phyloP scores from a whole-genome alignment of 2,329 filamentous ascomycete genomes.

The Fusarium sp. region DNA sequence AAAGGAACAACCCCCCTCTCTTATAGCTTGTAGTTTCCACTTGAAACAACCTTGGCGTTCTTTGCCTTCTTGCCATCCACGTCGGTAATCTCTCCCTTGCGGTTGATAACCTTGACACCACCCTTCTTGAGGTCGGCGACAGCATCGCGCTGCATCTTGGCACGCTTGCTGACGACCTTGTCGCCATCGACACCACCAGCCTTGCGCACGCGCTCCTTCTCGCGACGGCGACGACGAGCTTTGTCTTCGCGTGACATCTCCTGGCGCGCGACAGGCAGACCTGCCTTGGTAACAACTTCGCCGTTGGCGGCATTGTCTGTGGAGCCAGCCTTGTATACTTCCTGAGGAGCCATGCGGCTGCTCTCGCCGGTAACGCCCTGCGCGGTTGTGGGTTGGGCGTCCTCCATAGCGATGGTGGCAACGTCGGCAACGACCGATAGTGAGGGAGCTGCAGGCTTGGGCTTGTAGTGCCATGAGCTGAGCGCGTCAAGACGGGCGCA shows the following conservation, averaged over 20 bases:
- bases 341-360: conserved; percentile 89
- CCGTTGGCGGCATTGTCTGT: conserved; percentile 71
- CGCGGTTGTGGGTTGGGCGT: conserved; percentile 87
- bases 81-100: conserved; percentile 86
- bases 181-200: conserved; percentile 60
- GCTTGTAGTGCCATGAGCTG: conserved; percentile 95
- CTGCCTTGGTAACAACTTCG: conserved; percentile 82
- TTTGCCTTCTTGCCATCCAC: conserved; percentile 82
- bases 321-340: conserved; percentile 83
- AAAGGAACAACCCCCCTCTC: conserved; percentile 2
- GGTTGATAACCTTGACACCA: conserved; percentile 90
- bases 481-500: conserved; percentile 85
- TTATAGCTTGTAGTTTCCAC: conserved; percentile 72
- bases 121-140: conserved; percentile 81
- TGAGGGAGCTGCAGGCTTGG: conserved; percentile 82
- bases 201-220: conserved; percentile 87
- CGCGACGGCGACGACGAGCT: conserved; percentile 76
- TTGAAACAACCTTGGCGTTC: conserved; percentile 61
- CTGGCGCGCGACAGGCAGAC: conserved; percentile 80
- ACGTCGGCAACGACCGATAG: conserved; percentile 91
- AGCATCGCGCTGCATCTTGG: conserved; percentile 59
- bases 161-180: conserved; percentile 68
- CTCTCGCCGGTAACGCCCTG: conserved; percentile 75
- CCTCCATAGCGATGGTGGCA: conserved; percentile 93
- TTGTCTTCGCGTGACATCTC: conserved; percentile 93